Base-by-base conservation (phyloP, 768 basidiomycete genomes). In the Rhodotorula toruloides region DNA sequence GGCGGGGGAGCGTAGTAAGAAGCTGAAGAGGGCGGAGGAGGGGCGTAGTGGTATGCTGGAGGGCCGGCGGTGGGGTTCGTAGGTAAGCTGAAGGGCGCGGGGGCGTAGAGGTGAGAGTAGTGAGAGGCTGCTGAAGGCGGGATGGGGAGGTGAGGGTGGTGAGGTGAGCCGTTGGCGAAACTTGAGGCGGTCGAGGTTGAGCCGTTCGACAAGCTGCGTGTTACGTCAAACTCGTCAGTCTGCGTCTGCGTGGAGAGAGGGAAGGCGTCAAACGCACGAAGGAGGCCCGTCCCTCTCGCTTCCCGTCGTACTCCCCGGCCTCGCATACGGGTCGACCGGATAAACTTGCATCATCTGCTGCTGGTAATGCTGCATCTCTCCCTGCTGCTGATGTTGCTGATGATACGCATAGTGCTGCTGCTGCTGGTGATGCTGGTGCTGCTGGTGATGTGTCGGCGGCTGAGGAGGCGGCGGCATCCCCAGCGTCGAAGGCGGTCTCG, bases 231-330 rank as follows among this genome's bases (percentile, higher is more conserved):
- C 3, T 11, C 21, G 27, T 37, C 39, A 36, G 50, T 32, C 19
- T 9, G 21, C 14, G 36, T 22, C 17, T 10, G 25, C 16, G 13
- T 21, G 3, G 31, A 22, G 1, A 40, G 39, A 21, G 22, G 29
- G n/a, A 4, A 6, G 22, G 8, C 12, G 19, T 12, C 3, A 11
- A 16, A 57, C 55, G 55, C 12, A 63, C 55, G 54, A 63, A 1
- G 61, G 61, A 8, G 61, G 61, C 17, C 36, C 37, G 8, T 63
- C 61, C 8, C 54, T 27, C 47, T 54, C 14, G 16, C 54, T 54
- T 21, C 61, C 54, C 17, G 31, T 46, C 17, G 37, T 46, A 3
- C 61, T 54, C 5, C 34, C 25, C 13, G 61, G 43, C 32, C 61
- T 34, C 7, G 43, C 61, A 29, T 55, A 63, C 3, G 54, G 44